These are phyloP conservation scores for Mortierella sp. DNA, from an alignment of 371 early-diverging fungal species.

Conservation along the genomic window DNA sequence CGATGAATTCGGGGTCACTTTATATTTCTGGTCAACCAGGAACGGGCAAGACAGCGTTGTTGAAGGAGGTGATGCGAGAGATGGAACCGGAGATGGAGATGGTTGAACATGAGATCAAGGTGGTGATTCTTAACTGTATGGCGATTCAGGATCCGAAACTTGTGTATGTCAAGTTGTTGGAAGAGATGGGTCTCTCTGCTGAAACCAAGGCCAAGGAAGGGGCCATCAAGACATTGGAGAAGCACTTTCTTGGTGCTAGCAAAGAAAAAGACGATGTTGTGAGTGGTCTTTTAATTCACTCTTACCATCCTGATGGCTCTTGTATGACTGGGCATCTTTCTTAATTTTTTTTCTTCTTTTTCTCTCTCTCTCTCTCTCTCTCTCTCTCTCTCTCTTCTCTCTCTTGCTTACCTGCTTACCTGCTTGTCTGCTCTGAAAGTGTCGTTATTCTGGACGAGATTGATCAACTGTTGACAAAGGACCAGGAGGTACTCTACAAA, in stretches of 20 bases:
- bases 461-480: constrained; percentile 83
- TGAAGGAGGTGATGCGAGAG: constrained; percentile 68
- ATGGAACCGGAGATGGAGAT: constrained; percentile 45
- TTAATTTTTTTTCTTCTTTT: neutral
- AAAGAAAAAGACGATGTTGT: constrained; percentile 58
- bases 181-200: constrained; percentile 55
- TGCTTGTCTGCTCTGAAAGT: constrained; percentile 38
- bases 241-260: constrained; percentile 27
- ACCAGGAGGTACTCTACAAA: constrained; percentile 88
- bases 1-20: constrained; percentile 61
- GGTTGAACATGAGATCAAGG: constrained; percentile 56
- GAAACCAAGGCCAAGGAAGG: constrained; percentile 21
- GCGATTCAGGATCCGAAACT: constrained; percentile 74
- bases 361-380: neutral
- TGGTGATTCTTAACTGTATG: constrained; percentile 88
- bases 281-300: constrained; percentile 20
- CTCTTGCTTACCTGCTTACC: neutral
- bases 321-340: neutral
- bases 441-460: constrained; percentile 93
- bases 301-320: neutral
- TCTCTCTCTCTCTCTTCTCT: neutral
- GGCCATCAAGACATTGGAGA: constrained; percentile 55
- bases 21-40: constrained; percentile 95
- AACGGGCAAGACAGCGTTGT: constrained; percentile 94
- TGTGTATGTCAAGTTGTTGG: constrained; percentile 72